Evolutionary conservation across 352 stramenopile genomes (phyloP), one percentile per base, ranked within the genome.

Genomic region (Blastocystis sp.): DNA sequence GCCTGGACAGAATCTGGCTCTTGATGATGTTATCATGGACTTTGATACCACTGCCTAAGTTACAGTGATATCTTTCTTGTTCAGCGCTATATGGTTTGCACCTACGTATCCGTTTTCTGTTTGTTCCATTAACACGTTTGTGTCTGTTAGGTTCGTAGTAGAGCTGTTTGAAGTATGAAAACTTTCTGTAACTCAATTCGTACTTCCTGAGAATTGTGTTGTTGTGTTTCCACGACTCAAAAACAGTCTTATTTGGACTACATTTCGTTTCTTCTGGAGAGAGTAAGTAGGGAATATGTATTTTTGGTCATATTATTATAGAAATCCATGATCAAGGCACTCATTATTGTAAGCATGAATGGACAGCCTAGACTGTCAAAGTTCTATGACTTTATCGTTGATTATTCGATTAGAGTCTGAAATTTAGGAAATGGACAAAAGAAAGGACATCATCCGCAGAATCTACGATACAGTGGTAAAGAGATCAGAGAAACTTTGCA

Each of bases 11-110:
- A 94, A 93, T 11, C 91, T 98, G 49, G 93, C 93, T 89, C 92
- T 95, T 32, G 93, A 96, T 89, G 91, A 95, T 51, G 89, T 95
- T 86, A 95, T 96, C 78, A 92, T 96, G 77, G 93, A 95, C 88
- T 96, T 95, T 88, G 92, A 95, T 65, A 59, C 51, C 9, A 51
- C 43, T 42, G 71, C 71, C 21, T 83, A 83, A 83, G 37, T 71
- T 32, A 39, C 7, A 24, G 12, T 29, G 21, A 21, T 32, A 71
- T 21, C 43, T 32, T 12, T 24, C 6, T 39, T 32, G 35, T 42
- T 71, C 61, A 32, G n/a, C 21, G 61, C 35, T 24, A 39, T 42
- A 6, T 21, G n/a, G 61, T 71, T 49, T n/a, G 29, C 21, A n/a
- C 39, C 9, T 46, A 46, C 39, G 39, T 46, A 2, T 46, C 9